Percentiles rank a stretch among this genome's conserved stretches.
phyloP scores from a whole-genome alignment of 345 rosid species.

The Sonneratia alba region DNA sequence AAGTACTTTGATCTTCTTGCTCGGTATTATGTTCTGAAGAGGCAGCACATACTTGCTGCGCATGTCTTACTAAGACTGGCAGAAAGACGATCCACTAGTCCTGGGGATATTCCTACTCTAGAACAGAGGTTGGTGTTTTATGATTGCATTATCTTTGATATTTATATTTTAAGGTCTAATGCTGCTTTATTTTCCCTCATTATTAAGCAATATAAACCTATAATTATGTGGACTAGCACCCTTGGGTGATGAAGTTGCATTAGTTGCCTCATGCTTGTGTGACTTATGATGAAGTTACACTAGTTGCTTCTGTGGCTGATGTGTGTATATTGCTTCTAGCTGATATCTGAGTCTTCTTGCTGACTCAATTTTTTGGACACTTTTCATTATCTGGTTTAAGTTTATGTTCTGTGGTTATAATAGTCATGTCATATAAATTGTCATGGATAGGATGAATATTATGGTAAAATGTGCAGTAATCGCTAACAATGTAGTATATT shows the following conservation, averaged over 20 bases:
- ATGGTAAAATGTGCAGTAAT: too few relatives aligned
- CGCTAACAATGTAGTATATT: too few relatives aligned
- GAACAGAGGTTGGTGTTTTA: constrained; percentile 56
- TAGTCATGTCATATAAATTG: not conserved
- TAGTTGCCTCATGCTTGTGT: too few relatives aligned
- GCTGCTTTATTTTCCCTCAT: not conserved
- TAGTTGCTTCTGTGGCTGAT: not conserved
- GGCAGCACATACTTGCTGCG: constrained; percentile 94
- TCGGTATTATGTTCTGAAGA: constrained; percentile 78
- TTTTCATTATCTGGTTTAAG: not conserved
- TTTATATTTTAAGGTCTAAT: not conserved
- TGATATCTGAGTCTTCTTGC: not conserved
- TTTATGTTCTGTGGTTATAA: not conserved
- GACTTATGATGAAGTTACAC: not conserved
- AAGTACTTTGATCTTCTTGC: constrained; percentile 87
- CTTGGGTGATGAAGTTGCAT: not conserved
- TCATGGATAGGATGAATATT: too few relatives aligned
- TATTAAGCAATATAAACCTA: not conserved
- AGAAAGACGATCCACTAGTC: constrained; percentile 65
- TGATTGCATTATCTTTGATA: constrained; percentile 2
- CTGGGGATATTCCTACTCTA: constrained; percentile 52
- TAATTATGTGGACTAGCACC: not conserved
- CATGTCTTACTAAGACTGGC: constrained; percentile 86
- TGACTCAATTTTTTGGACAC: not conserved
- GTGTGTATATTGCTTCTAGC: not conserved